A percentile compares a stretch with the other conserved stretches of the same genome.
These are phyloP conservation scores for Apiotrichum domesticum DNA, from an alignment of 1,284 basidiomycete genomes.

Conservation along the genomic window DNA sequence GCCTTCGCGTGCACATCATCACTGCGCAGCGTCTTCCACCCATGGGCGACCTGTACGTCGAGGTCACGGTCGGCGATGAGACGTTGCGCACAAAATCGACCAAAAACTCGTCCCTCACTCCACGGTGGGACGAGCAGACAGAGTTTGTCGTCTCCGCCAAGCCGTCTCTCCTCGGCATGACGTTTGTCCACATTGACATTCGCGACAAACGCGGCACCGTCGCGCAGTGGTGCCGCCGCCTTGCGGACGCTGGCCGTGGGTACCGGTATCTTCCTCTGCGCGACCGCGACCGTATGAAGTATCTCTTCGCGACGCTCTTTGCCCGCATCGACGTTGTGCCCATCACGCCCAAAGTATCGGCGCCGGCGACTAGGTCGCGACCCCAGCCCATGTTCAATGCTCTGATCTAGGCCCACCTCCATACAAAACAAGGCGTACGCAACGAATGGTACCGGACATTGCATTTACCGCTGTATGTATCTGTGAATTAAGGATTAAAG, in stretches of 20 bases:
- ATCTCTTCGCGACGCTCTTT: conserved; percentile 82
- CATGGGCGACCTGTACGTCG: conserved; percentile 55
- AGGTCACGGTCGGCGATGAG: conserved; percentile 22
- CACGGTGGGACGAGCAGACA: conserved; percentile 71
- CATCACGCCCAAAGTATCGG: not conserved
- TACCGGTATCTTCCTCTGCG: conserved; percentile 81
- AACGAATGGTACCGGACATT: too few relatives aligned
- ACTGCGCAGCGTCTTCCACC: conserved; percentile 90
- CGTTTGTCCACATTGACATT: conserved; percentile 74
- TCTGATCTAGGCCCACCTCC: too few relatives aligned
- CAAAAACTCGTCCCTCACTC: conserved; percentile 80
- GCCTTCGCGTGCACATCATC: conserved; percentile 56
- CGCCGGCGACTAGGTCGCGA: too few relatives aligned
- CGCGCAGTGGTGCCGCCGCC: conserved; percentile 60
- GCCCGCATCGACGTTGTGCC: conserved; percentile 45
- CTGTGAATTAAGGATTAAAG: too few relatives aligned
- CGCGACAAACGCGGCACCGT: conserved; percentile 62
- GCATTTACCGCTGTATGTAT: too few relatives aligned
- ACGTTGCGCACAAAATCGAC: not conserved
- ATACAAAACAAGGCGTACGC: too few relatives aligned
- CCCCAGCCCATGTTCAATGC: too few relatives aligned
- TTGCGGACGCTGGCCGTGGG: conserved; percentile 48
- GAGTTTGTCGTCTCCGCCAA: conserved; percentile 66
- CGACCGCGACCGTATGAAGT: conserved; percentile 72
- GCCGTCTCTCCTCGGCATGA: conserved; percentile 66